These are phyloP conservation scores for Epichloe sibirici DNA, from an alignment of 2,329 filamentous ascomycete species.

Conservation along the genomic window DNA sequence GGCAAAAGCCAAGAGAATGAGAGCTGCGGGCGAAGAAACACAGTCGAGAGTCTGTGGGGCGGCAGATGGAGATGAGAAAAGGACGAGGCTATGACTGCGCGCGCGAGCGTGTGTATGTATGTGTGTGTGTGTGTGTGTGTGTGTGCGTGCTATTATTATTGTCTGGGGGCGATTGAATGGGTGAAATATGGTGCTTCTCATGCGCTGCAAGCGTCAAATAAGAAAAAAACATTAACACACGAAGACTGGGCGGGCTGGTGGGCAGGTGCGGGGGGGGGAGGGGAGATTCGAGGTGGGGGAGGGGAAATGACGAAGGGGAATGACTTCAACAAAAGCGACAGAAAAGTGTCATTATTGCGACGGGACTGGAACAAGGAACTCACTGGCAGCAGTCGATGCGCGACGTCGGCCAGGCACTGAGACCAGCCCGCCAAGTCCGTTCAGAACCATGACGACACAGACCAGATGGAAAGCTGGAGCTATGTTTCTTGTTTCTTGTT, in stretches of 20 bases:
- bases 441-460: slow-evolving; percentile 18
- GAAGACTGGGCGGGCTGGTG: background rate
- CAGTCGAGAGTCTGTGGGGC: background rate
- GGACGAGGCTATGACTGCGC: background rate
- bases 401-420: slow-evolving; percentile 20
- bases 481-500: no score
- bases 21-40: background rate
- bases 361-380: slow-evolving; percentile 6
- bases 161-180: no score
- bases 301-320: background rate
- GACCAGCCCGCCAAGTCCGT: slow-evolving; percentile 14
- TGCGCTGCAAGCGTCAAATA: background rate
- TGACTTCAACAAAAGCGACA: background rate
- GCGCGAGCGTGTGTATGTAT: background rate
- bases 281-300: background rate
- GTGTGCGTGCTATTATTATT: no score
- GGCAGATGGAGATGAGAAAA: background rate
- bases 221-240: background rate
- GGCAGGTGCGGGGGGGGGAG: background rate
- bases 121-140: background rate
- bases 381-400: slow-evolving; percentile 16
- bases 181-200: background rate
- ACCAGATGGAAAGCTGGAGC: no score
- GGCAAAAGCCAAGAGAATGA: slow-evolving; percentile 3
- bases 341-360: background rate